Percentiles rank a stretch among this genome's conserved stretches.
These are phyloP conservation scores for Dioszegia hungarica DNA, from an alignment of 768 basidiomycete species.

Conservation along the genomic window DNA sequence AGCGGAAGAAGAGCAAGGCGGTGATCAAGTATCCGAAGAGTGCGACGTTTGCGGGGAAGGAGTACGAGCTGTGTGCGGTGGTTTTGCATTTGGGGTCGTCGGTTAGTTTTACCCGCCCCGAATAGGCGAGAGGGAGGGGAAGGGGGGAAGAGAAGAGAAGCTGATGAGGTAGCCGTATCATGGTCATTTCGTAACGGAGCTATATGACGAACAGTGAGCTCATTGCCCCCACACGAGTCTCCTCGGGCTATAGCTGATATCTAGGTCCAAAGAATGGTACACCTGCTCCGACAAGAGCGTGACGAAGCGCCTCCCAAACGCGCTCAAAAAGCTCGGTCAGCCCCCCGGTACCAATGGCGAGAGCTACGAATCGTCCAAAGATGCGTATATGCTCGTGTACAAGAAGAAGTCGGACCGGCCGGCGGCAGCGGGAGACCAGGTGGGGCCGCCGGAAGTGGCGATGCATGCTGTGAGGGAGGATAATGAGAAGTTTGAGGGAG, in stretches of 20 bases:
- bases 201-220: constrained; percentile 34
- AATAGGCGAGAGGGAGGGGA: neutral
- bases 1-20: constrained; percentile 82
- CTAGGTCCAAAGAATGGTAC: constrained; percentile 73
- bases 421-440: neutral
- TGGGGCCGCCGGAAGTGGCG: constrained; percentile 10
- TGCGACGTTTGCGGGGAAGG: constrained; percentile 61
- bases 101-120: constrained; percentile 59
- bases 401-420: constrained; percentile 52
- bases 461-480: constrained; percentile 7
- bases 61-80: constrained; percentile 82
- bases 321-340: constrained; percentile 13
- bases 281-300: constrained; percentile 89
- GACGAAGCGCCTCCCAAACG: constrained; percentile 55
- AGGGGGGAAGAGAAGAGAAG: neutral
- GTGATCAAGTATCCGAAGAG: constrained; percentile 68
- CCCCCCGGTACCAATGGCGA: too few species aligned
- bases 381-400: constrained; percentile 95
- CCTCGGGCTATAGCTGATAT: neutral
- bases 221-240: neutral
- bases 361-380: constrained; percentile 56
- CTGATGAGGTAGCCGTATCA: constrained; percentile 52
- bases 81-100: constrained; percentile 85
- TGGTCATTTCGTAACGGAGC: constrained; percentile 44
- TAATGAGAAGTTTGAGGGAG: constrained; percentile 8